Base-by-base conservation (phyloP, 495 filamentous ascomycete species). In the Aspergillus affinis region DNA sequence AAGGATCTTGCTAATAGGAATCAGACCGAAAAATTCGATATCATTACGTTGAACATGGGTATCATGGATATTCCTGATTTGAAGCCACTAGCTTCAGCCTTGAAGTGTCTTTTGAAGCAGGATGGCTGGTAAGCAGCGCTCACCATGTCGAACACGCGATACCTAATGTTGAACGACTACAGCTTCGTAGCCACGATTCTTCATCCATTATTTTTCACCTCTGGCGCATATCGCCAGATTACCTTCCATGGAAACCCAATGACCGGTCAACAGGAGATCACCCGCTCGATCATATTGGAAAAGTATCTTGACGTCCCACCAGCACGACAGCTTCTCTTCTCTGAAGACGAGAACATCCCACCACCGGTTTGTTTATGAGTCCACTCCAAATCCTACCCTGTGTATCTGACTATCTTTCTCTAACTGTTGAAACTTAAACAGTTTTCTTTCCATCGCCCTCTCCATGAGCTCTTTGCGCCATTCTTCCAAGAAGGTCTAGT, bases 31-130 rank as follows among this genome's bases (percentile, higher is more conserved):
- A 27, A 27, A 1, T 63, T 63, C 29, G 61, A 63, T 29, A 36
- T 63, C 15, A 56, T 63, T 10, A 55, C 56, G 1, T 59, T 63
- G 56, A 63, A 63, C 32, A 63, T 63, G 61, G 61, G 27, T 8
- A 13, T 63, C 4, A 63, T 63, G 61, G 61, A 63, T 51, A 56
- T 63, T 20, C 51, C 47, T 1, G 56, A 63, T 47, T 45, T 63
- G 9, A 20, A 51, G 27, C 61, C 61, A 12, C 26, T 63, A 3
- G 61, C 61, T 4, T n/a, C n/a, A n/a, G 21, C 23, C 20, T 51
- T 63, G 51, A 58, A 18, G 46, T 13, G 17, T 1, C 20, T 55
- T 17, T 15, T 59, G 13, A 51, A 51, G 30, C 56, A 20, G n/a
- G 36, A 56, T 23, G 59, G 59, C 3, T 52, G 59, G 59, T 61